Conservation (phyloP, 805 yeast genomes). For the Candida maltosa region DNA sequence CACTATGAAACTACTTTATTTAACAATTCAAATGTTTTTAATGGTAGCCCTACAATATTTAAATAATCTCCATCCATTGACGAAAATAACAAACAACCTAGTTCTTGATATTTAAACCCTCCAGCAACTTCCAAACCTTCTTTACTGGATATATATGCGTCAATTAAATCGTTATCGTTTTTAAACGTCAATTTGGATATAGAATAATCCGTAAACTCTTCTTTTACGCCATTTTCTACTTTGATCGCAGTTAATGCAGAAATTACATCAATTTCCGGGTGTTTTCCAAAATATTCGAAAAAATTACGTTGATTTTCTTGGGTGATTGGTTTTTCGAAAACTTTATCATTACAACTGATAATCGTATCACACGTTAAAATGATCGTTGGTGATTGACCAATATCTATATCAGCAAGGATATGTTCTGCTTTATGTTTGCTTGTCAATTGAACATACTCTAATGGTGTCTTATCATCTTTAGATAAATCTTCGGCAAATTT, state of each 20-base stretch:
- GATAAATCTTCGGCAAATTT: slow-evolving; percentile 74
- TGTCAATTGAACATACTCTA: slow-evolving; percentile 64
- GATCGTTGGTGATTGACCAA: slow-evolving; percentile 15
- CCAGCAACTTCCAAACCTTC: slow-evolving; percentile 89
- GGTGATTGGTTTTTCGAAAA: slow-evolving; percentile 74
- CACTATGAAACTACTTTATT: slow-evolving; percentile 14
- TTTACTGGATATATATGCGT: slow-evolving; percentile 59
- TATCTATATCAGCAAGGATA: slow-evolving; percentile 44
- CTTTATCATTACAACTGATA: slow-evolving; percentile 50
- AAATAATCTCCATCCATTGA: slow-evolving; percentile 74
- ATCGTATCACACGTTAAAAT: slow-evolving; percentile 80
- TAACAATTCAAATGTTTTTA: slow-evolving; percentile 48
- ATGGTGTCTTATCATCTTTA: slow-evolving; percentile 46
- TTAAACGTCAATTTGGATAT: slow-evolving; percentile 46
- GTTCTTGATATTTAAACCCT: slow-evolving; percentile 82
- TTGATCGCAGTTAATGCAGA: slow-evolving; percentile 30
- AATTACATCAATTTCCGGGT: slow-evolving; percentile 25
- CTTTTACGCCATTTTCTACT: slow-evolving; percentile 5
- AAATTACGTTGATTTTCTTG: slow-evolving; percentile 24
- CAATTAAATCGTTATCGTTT: slow-evolving; percentile 48
- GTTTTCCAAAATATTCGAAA: slow-evolving; percentile 21
- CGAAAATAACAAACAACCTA: slow-evolving; percentile 62
- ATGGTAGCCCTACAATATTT: slow-evolving; percentile 88
- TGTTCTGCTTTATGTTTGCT: slow-evolving; percentile 63
- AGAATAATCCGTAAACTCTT: slow-evolving; percentile 15